Evolutionary conservation across 306 rosid species (phyloP), one percentile per base, ranked within the genome.

Genomic region (Acacia confusa): DNA sequence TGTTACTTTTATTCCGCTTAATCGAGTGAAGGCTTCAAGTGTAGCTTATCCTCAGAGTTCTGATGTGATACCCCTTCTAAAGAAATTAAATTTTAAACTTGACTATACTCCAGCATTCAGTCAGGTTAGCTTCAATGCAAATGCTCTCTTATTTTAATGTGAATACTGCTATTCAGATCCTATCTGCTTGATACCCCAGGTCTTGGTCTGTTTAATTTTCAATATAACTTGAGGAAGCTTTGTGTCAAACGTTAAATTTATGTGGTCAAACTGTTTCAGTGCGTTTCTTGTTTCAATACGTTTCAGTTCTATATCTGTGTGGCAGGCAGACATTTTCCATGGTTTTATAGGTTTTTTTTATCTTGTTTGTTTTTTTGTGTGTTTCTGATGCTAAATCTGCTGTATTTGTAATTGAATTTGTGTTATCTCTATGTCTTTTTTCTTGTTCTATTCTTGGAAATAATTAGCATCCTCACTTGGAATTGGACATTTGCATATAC

Each of bases 1-100:
- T 28, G 99, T 95, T 84, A 95, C 99, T 1, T 95, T 95, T 82
- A 95, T 95, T 75, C 99, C 99, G 36, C 90, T 95, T 65, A 93
- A 95, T 87, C 90, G 99, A 88, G 99, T 95, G 84, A 89, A 81
- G 86, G 90, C 96, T 84, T 94, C 97, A 14, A 85, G 55, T 2
- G 85, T 93, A 44, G 76, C 78, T 79, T 93, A 93, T 89, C 99
- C 99, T 40, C 90, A 92, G 83, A 92, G 92, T 83, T 89, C 97
- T 75, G 99, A 92, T 84, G 99, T 93, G 87, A 87, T 93, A 76
- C 98, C 99, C 52, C 88, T 95, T 79, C 61, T 93, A 48, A 88
- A 88, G 88, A 95, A 88, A 85, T 90, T 95, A 76, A 87, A 87
- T 63, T 95, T 84, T 82, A 82, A 87, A 70, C 64, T 69, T 30